Evolutionary conservation across 2,329 filamentous ascomycete genomes (phyloP).

Genomic region (Chaetomium strumarium): DNA sequence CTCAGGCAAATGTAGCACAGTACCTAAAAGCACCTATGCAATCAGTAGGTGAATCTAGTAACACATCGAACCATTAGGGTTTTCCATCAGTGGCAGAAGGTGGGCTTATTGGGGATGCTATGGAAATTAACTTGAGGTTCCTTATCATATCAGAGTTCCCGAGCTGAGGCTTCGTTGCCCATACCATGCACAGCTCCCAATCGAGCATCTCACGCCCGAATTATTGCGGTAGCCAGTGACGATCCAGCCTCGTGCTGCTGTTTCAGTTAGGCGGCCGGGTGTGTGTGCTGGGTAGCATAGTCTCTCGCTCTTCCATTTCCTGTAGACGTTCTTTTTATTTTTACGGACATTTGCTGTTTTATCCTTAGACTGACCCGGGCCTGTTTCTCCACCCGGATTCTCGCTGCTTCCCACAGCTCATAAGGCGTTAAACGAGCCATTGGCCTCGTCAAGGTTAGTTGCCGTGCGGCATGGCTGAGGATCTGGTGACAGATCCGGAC

Average conservation of each 20-base stretch:
- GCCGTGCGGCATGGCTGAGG: neutral
- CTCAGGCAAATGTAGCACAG: too few species aligned
- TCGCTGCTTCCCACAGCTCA: neutral
- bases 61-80: too few species aligned
- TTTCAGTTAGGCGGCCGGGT: slow-evolving; percentile 2
- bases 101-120: too few species aligned
- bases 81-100: too few species aligned
- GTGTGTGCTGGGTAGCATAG: neutral
- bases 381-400: too few species aligned
- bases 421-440: neutral
- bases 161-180: neutral
- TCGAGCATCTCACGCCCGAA: neutral
- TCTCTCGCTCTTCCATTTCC: neutral
- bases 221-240: slow-evolving; percentile 1
- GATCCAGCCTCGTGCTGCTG: neutral
- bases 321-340: neutral
- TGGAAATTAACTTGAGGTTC: too few species aligned
- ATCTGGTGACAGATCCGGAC: neutral
- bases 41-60: too few species aligned
- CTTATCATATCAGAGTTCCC: too few species aligned
- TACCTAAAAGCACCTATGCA: too few species aligned
- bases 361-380: neutral
- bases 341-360: neutral
- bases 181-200: slow-evolving; percentile 2
- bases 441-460: neutral